Base-by-base conservation (phyloP, 768 basidiomycete genomes). In the Strobilomyces dryophilus region DNA sequence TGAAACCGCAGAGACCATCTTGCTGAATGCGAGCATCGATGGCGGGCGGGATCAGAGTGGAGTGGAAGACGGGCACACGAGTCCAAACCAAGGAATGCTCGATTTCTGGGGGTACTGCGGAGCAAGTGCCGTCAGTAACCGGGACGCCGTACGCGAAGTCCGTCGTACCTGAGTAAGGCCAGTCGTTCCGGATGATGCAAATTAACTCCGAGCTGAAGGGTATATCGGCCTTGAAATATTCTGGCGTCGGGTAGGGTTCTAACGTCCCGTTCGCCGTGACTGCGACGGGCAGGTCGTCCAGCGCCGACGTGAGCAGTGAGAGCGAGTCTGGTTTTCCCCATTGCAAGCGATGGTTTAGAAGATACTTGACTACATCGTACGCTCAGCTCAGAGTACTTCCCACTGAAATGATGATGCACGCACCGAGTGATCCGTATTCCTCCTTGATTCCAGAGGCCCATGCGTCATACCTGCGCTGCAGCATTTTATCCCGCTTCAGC, bases 1-100 rank as follows among this genome's bases (percentile, higher is more conserved):
- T 89, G 62, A 92, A 93, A 0, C 90, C 92, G 73, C 85, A 91
- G 5, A 93, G 69, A 10, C 92, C 92, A 54, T 91, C 87, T 65
- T 86, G 82, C 21, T 80, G 74, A 21, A 93, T 67, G 36, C 85
- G 83, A 3, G 77, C 67, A 27, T 76, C 67, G 54, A 91, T 73
- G 10, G 74, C 71, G 3, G 73, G 61, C 20, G 76, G 76, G 5
- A 86, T 69, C 4, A 91, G 62, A 24, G 77, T 71, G 3, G 79
- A 70, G 50, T 89, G 87, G 49, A 85, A 80, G 51, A 92, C 77
- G 3, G 89, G 87, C 3, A 89, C 64, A 15, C 81, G 77, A 8
- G 85, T 84, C 92, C 92, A 94, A 50, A 92, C 77, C 20, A 92
- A 70, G 21, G 78, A 77, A 66, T 92, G 89, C 56, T 89, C 87